Evolutionary conservation across 192 early-diverging fungal species (phyloP).

Genomic region (Linnemannia hyalina): DNA sequence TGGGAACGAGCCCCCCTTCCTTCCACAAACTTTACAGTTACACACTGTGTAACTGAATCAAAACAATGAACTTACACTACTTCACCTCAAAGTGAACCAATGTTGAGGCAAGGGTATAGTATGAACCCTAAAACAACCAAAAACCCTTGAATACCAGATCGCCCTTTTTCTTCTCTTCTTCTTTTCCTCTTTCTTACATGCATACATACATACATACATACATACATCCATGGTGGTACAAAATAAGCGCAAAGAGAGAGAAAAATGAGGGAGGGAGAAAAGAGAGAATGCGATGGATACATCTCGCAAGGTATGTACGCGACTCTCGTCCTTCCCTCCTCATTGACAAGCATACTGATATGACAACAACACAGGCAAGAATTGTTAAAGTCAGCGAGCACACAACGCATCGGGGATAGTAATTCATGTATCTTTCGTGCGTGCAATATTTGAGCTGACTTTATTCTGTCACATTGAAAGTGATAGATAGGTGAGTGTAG

Average conservation of each 20-base stretch:
- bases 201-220: background rate
- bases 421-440: conserved; percentile 6
- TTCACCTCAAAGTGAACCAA: background rate
- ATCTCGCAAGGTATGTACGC: background rate
- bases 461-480: background rate
- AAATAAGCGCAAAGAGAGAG: background rate
- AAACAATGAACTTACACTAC: too few species aligned
- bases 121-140: background rate
- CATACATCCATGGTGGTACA: background rate
- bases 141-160: background rate
- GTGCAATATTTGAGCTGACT: background rate
- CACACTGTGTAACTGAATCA: background rate
- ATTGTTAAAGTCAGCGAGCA: background rate
- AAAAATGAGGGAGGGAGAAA: background rate
- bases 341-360: too few species aligned
- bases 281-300: background rate
- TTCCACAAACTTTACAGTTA: background rate
- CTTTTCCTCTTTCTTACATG: background rate
- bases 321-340: background rate
- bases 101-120: background rate
- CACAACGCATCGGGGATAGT: background rate
- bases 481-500: background rate
- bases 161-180: background rate
- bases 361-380: background rate
- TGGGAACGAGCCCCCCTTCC: background rate